Conservation (phyloP, 768 basidiomycete genomes). For the Leucogyrophana mollusca region DNA sequence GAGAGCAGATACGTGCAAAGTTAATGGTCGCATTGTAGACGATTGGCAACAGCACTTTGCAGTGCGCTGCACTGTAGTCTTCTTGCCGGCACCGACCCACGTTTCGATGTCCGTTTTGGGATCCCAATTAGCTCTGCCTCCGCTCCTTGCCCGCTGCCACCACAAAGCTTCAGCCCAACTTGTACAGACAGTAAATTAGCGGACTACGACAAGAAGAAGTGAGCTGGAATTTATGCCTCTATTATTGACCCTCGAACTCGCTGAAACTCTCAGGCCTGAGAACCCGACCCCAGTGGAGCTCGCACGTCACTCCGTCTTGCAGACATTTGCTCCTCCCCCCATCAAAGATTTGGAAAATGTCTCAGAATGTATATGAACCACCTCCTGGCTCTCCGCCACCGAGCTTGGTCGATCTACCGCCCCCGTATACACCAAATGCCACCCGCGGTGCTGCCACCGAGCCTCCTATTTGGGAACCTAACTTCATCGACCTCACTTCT, state of each 20-base stretch:
- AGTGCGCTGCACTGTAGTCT: background rate
- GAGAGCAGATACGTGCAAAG: constrained; percentile 73
- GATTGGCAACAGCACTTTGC: background rate
- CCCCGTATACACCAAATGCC: constrained; percentile 7
- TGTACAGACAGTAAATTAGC: no score
- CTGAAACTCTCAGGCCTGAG: no score
- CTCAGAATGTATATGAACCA: background rate
- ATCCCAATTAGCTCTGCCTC: background rate
- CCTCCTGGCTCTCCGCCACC: background rate
- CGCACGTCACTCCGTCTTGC: no score
- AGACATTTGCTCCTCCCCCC: no score
- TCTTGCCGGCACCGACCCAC: constrained; percentile 1
- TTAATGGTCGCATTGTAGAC: constrained; percentile 55
- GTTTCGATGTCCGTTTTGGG: background rate
- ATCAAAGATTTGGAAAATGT: no score
- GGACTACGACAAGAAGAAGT: no score
- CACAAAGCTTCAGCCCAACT: no score
- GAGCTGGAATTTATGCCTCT: no score
- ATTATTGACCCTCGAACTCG: no score
- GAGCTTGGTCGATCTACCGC: constrained; percentile 2
- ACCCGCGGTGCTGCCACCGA: background rate
- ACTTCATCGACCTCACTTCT: constrained; percentile 21
- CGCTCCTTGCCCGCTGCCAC: background rate
- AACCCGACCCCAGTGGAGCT: no score
- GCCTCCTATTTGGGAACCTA: constrained; percentile 28